These are phyloP conservation scores for Ophiocordyceps camponoti-leonardi DNA, from an alignment of 2,329 filamentous ascomycete species.

Conservation along the genomic window DNA sequence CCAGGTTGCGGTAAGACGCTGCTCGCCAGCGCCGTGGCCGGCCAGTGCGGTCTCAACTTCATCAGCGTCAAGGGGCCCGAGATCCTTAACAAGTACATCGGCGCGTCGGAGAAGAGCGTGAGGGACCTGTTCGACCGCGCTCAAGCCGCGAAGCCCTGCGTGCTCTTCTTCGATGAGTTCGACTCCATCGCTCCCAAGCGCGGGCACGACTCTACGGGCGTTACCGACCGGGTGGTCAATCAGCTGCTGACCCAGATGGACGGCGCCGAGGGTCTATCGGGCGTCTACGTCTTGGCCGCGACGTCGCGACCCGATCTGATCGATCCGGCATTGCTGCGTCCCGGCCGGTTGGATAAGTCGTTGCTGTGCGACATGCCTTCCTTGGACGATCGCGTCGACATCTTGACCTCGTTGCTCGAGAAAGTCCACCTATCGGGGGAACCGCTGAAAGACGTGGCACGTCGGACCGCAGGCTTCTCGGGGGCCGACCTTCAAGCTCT, in stretches of 20 bases:
- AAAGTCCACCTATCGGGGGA: slow-evolving; percentile 61
- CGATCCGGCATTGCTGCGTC: slow-evolving; percentile 79
- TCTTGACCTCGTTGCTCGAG: slow-evolving; percentile 65
- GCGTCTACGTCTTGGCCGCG: slow-evolving; percentile 91
- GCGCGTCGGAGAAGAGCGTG: slow-evolving; percentile 90
- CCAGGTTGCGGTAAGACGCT: slow-evolving; percentile 95
- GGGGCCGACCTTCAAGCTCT: slow-evolving; percentile 90
- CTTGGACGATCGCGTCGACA: slow-evolving; percentile 68
- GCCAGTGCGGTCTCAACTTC: slow-evolving; percentile 94
- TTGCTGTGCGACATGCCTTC: slow-evolving; percentile 80
- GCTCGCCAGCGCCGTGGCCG: slow-evolving; percentile 88
- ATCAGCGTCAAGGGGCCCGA: slow-evolving; percentile 97
- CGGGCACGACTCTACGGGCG: slow-evolving; percentile 91
- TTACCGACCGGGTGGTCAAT: slow-evolving; percentile 97
- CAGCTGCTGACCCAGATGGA: slow-evolving; percentile 98
- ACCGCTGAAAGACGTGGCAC: slow-evolving; percentile 60
- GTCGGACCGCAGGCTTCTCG: slow-evolving; percentile 72
- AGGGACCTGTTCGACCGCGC: slow-evolving; percentile 90
- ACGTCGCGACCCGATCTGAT: slow-evolving; percentile 89
- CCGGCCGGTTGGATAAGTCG: slow-evolving; percentile 84
- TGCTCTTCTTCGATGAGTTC: slow-evolving; percentile 97
- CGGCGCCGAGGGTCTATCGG: slow-evolving; percentile 82
- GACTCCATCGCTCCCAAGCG: slow-evolving; percentile 95
- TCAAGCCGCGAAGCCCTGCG: slow-evolving; percentile 76
- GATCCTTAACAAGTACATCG: slow-evolving; percentile 98